Evolutionary conservation across 192 early-diverging fungal species (phyloP).

Genomic region (Kickxella alabastrina): DNA sequence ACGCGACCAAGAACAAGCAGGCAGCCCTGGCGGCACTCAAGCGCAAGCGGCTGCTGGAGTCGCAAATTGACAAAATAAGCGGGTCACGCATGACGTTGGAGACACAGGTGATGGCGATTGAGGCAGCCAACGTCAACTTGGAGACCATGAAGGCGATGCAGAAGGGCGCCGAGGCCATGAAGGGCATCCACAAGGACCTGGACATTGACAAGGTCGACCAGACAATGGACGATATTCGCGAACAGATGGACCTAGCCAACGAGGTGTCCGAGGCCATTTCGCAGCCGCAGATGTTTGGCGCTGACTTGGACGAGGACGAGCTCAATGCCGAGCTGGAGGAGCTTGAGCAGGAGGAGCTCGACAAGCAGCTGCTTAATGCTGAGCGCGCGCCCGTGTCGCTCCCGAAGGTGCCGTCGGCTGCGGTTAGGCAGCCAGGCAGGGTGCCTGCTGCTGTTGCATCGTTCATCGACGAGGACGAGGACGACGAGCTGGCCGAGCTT

Average conservation of each 20-base stretch:
- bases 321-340: slow-evolving; percentile 84
- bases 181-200: slow-evolving; percentile 77
- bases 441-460: slow-evolving; percentile 3
- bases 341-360: slow-evolving; percentile 90
- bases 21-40: slow-evolving; percentile 91
- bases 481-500: slow-evolving; percentile 47
- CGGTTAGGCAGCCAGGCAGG: not conserved
- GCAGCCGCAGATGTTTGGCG: slow-evolving; percentile 78
- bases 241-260: slow-evolving; percentile 95
- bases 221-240: slow-evolving; percentile 95
- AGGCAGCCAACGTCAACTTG: slow-evolving; percentile 92
- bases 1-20: slow-evolving; percentile 89
- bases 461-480: slow-evolving; percentile 18
- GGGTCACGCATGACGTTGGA: slow-evolving; percentile 90
- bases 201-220: slow-evolving; percentile 92
- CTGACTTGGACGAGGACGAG: slow-evolving; percentile 94
- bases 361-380: slow-evolving; percentile 75
- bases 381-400: slow-evolving; percentile 60
- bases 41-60: slow-evolving; percentile 82
- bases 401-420: slow-evolving; percentile 52
- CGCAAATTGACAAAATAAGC: slow-evolving; percentile 81
- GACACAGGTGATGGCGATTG: slow-evolving; percentile 91
- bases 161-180: slow-evolving; percentile 89
- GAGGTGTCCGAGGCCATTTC: slow-evolving; percentile 93
- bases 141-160: slow-evolving; percentile 95